Conservation (phyloP, 2,329 filamentous ascomycete genomes). For the Paracorniculantispora psalliotae region DNA sequence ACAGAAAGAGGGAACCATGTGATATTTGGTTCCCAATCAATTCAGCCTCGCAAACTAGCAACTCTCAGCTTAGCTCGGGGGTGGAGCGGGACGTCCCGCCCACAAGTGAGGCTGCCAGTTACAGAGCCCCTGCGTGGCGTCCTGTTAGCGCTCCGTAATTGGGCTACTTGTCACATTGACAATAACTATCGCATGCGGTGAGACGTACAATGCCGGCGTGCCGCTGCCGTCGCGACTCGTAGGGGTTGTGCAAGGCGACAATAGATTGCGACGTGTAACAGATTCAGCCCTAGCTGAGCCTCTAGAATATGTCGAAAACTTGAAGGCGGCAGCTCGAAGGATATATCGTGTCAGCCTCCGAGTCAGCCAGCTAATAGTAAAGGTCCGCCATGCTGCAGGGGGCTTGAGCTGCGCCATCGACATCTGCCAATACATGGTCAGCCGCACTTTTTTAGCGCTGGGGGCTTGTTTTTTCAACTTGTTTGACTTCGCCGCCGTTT, state of each 20-base stretch:
- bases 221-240: background rate
- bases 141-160: background rate
- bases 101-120: background rate
- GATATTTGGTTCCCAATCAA: background rate
- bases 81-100: conserved; percentile 11
- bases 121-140: background rate
- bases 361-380: background rate
- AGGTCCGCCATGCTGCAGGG: background rate
- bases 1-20: background rate
- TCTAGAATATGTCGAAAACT: background rate
- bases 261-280: background rate
- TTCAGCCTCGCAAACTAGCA: conserved; percentile 7
- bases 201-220: too few relatives aligned
- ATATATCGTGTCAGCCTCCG: background rate
- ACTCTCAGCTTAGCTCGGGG: background rate
- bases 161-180: background rate
- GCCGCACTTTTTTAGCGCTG: background rate
- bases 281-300: background rate
- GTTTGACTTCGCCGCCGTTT: background rate
- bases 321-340: background rate
- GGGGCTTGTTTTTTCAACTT: background rate
- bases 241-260: background rate
- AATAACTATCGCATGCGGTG: background rate
- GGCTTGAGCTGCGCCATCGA: conserved; percentile 1
- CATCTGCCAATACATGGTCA: background rate